Conservation (phyloP, 352 stramenopile species). For the Phytophthora sp. region DNA sequence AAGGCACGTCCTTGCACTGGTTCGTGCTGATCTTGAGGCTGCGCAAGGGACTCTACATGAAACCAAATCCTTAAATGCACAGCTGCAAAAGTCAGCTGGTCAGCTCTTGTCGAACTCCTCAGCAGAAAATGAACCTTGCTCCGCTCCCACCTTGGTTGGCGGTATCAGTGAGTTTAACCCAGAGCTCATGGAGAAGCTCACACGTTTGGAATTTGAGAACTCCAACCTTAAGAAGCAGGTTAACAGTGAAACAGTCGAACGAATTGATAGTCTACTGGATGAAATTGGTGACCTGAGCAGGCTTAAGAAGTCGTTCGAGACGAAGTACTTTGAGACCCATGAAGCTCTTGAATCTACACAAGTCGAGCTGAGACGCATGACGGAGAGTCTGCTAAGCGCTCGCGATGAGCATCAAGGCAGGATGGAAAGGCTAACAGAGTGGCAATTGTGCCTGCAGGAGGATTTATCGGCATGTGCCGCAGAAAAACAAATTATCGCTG, state of each 20-base stretch:
- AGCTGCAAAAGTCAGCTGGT: conserved; percentile 55
- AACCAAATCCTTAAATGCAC: conserved; percentile 43
- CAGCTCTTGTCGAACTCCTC: conserved; percentile 17
- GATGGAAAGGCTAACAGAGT: too few species aligned
- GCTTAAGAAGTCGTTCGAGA: conserved; percentile 77
- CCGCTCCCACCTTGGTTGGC: conserved; percentile 13
- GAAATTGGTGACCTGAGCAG: conserved; percentile 59
- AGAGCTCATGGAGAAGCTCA: conserved; percentile 69
- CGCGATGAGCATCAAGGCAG: conserved; percentile 12
- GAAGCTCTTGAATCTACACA: conserved; percentile 39
- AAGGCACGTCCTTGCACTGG: conserved; percentile 31
- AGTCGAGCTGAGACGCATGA: conserved; percentile 16
- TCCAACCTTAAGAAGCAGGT: conserved; percentile 51
- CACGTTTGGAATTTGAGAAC: conserved; percentile 68
- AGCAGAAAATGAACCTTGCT: not conserved
- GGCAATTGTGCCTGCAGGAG: conserved; percentile 17
- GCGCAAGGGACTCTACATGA: conserved; percentile 42
- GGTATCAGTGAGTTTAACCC: conserved; percentile 73
- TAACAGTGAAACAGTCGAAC: conserved; percentile 54
- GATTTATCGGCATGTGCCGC: conserved; percentile 5
- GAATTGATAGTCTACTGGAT: conserved; percentile 63
- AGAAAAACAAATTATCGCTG: conserved; percentile 7
- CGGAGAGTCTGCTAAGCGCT: conserved; percentile 12
- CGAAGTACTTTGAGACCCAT: conserved; percentile 65
- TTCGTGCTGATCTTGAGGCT: conserved; percentile 36